Percentiles rank a stretch among this genome's conserved stretches.
These are phyloP conservation scores for Cladosporium cucumerinum DNA, from an alignment of 2,329 filamentous ascomycete species.

Conservation along the genomic window DNA sequence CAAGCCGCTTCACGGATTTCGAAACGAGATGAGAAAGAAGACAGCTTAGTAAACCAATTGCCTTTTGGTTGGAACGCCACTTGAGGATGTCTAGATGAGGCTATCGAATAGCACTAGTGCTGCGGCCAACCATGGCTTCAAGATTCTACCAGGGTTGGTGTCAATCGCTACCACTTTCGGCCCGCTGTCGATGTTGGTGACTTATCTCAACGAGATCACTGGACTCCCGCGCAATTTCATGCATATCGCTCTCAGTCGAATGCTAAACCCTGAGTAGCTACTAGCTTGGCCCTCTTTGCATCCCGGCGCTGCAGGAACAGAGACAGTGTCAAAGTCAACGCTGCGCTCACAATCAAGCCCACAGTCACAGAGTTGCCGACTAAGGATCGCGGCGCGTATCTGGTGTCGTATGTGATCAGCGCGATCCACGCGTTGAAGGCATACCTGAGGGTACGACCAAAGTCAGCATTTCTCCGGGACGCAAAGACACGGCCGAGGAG, in stretches of 20 bases:
- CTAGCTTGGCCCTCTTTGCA: background rate
- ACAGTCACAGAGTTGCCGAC: background rate
- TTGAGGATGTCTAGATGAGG: too few relatives aligned
- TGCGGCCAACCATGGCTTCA: too few relatives aligned
- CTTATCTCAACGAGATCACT: background rate
- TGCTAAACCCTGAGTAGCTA: background rate
- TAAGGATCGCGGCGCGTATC: background rate
- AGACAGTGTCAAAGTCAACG: background rate
- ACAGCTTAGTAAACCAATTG: too few relatives aligned
- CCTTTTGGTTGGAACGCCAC: too few relatives aligned
- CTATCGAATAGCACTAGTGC: too few relatives aligned
- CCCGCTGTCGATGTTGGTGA: background rate
- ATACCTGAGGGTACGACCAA: background rate
- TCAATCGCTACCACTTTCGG: background rate
- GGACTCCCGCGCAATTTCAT: background rate
- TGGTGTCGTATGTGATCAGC: background rate
- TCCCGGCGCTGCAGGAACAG: background rate
- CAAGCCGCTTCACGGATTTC: too few relatives aligned
- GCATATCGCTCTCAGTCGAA: background rate
- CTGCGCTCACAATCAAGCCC: background rate
- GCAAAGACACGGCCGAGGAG: background rate
- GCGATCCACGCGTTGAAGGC: background rate
- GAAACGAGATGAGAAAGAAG: too few relatives aligned
- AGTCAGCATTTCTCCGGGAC: background rate
- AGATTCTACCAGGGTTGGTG: background rate